Evolutionary conservation across 2,329 filamentous ascomycete genomes (phyloP).

Genomic region (Colletotrichum sp.): DNA sequence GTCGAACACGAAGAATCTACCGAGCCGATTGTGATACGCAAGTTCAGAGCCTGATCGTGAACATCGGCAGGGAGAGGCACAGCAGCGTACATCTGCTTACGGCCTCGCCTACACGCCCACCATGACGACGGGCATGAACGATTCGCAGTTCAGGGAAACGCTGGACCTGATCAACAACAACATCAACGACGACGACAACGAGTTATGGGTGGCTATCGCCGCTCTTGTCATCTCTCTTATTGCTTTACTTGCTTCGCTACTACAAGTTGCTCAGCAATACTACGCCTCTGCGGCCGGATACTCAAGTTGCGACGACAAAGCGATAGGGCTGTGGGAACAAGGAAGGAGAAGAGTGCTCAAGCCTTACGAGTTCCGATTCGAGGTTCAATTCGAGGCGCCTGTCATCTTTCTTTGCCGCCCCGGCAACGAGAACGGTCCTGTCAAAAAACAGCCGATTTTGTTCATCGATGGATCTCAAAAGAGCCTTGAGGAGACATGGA

Average conservation of each 20-base stretch:
- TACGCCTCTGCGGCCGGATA: conserved; percentile 55
- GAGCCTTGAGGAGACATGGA: conserved; percentile 35
- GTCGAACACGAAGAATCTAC: neutral
- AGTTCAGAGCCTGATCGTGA: neutral
- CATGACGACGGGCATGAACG: conserved; percentile 8
- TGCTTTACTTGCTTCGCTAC: conserved; percentile 47
- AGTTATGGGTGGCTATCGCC: conserved; percentile 44
- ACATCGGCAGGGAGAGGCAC: no score
- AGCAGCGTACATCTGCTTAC: no score
- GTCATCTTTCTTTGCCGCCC: conserved; percentile 54
- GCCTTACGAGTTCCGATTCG: conserved; percentile 51
- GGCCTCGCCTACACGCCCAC: neutral
- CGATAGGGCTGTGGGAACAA: conserved; percentile 52
- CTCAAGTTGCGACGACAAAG: conserved; percentile 50
- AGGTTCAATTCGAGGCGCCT: conserved; percentile 53
- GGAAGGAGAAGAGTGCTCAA: conserved; percentile 45
- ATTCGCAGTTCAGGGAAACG: neutral
- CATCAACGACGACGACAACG: conserved; percentile 26
- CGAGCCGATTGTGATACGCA: neutral
- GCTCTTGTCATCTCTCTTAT: conserved; percentile 53
- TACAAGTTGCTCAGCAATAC: conserved; percentile 57
- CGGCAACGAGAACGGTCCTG: conserved; percentile 40
- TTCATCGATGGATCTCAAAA: conserved; percentile 42
- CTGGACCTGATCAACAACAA: conserved; percentile 11
- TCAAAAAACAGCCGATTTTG: conserved; percentile 31